phyloP scores from a whole-genome alignment of 345 rosid species.

The Lepidium aucheri region DNA sequence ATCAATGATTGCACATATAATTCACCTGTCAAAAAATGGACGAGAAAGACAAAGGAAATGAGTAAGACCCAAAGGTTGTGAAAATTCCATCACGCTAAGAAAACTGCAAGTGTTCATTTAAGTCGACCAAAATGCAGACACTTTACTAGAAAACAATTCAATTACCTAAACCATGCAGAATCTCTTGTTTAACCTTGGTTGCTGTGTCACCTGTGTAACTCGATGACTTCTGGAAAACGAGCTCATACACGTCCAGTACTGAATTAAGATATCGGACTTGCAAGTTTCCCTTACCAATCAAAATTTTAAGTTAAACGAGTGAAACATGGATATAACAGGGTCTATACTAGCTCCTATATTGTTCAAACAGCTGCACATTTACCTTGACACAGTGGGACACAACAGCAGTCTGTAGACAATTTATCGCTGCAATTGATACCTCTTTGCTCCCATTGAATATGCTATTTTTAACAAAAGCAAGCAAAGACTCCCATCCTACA shows the following conservation, averaged over 20 bases:
- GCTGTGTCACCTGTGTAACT: slow-evolving; percentile 48
- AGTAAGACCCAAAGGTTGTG: slow-evolving; percentile 5
- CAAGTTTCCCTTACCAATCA: slow-evolving; percentile 24
- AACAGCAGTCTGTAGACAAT: slow-evolving; percentile 79
- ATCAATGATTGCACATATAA: slow-evolving; percentile 66
- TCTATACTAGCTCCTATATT: neutral
- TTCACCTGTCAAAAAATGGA: slow-evolving; percentile 59
- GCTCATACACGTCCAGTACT: slow-evolving; percentile 71
- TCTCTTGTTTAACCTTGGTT: slow-evolving; percentile 84
- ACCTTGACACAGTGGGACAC: slow-evolving; percentile 78
- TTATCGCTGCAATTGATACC: slow-evolving; percentile 87
- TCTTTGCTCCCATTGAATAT: slow-evolving; percentile 84
- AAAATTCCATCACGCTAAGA: neutral
- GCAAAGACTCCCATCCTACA: slow-evolving; percentile 93
- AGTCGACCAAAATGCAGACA: neutral
- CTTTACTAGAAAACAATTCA: slow-evolving; percentile 1
- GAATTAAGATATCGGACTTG: slow-evolving; percentile 78
- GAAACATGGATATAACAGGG: neutral
- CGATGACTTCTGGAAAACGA: slow-evolving; percentile 65
- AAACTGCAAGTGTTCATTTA: neutral
- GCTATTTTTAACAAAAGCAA: slow-evolving; percentile 65
- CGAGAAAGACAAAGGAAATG: slow-evolving; percentile 7
- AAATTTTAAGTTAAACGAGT: neutral
- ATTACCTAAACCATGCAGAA: slow-evolving; percentile 86
- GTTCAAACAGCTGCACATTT: slow-evolving; percentile 11